Evolutionary conservation across 441 rosid genomes (phyloP).

Genomic region (Rhodomyrtus psidioides): DNA sequence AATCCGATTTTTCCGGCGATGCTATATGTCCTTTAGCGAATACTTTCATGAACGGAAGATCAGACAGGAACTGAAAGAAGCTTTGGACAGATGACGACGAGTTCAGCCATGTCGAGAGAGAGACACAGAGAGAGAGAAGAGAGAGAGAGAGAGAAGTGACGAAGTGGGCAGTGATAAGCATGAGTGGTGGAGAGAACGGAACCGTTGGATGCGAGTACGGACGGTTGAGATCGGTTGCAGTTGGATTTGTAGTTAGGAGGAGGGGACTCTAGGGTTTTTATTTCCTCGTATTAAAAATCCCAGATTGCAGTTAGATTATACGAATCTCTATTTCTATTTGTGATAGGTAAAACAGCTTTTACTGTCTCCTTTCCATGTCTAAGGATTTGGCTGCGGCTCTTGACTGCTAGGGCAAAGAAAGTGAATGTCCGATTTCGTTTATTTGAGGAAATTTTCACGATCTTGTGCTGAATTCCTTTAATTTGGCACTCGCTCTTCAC

Average conservation of each 20-base stretch:
- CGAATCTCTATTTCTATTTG: not conserved
- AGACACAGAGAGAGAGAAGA: not conserved
- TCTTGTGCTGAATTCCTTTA: not conserved
- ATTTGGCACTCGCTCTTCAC: not conserved
- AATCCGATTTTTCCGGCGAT: not conserved
- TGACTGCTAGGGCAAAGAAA: not conserved
- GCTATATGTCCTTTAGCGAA: not conserved
- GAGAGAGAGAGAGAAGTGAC: conserved; percentile 1
- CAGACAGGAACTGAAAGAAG: conserved; percentile 13
- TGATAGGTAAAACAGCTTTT: not conserved
- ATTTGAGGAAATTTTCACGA: not conserved
- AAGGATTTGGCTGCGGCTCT: not conserved
- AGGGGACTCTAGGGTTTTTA: conserved; percentile 11
- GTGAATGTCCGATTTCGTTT: not conserved
- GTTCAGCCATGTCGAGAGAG: conserved; percentile 19
- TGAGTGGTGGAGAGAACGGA: conserved; percentile 7
- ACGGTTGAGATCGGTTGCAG: conserved; percentile 26
- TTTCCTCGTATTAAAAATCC: conserved; percentile 17
- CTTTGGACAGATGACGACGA: conserved; percentile 14
- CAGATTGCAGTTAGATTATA: conserved; percentile 2
- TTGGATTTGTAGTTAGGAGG: conserved; percentile 20
- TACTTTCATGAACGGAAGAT: conserved; percentile 9
- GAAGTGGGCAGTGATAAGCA: conserved; percentile 27
- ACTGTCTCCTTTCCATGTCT: not conserved
- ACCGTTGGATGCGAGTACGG: conserved; percentile 24